Evolutionary conservation across 2,329 filamentous ascomycete species (phyloP).

Genomic region (Colletotrichum chrysophilum): DNA sequence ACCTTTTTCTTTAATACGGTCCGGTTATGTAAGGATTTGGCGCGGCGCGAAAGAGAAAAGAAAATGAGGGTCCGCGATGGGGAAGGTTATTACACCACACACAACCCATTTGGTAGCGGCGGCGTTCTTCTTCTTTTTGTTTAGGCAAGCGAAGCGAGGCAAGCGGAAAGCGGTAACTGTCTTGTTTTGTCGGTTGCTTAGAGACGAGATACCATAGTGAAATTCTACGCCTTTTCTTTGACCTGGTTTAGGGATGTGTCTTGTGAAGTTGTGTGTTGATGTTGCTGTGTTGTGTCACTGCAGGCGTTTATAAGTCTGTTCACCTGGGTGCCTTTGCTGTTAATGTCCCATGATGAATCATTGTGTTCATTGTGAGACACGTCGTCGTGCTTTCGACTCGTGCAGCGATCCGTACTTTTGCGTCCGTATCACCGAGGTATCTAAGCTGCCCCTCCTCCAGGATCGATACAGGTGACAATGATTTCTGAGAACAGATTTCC

Average conservation of each 20-base stretch:
- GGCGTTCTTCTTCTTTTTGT: neutral
- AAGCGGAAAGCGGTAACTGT: neutral
- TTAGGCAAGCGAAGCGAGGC: neutral
- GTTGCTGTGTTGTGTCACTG: neutral
- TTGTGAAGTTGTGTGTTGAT: neutral
- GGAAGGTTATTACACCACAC: neutral
- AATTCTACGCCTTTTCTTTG: neutral
- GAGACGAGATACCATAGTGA: slow-evolving; percentile 15
- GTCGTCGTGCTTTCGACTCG: no score
- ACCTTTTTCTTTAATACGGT: neutral
- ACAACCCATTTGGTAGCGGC: neutral
- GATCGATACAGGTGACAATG: no score
- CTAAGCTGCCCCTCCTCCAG: no score
- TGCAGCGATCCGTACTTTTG: no score
- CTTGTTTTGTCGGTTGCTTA: neutral
- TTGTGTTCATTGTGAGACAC: no score
- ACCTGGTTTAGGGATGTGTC: neutral
- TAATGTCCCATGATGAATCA: no score
- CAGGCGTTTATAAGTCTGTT: no score
- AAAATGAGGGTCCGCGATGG: neutral
- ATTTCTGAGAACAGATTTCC: no score
- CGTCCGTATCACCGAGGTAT: no score
- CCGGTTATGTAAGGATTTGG: neutral
- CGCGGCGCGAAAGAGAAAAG: neutral
- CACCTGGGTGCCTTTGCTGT: no score